Evolutionary conservation across 371 early-diverging fungal genomes (phyloP), one percentile per base, ranked within the genome.

Genomic region (Mortierella sp.): DNA sequence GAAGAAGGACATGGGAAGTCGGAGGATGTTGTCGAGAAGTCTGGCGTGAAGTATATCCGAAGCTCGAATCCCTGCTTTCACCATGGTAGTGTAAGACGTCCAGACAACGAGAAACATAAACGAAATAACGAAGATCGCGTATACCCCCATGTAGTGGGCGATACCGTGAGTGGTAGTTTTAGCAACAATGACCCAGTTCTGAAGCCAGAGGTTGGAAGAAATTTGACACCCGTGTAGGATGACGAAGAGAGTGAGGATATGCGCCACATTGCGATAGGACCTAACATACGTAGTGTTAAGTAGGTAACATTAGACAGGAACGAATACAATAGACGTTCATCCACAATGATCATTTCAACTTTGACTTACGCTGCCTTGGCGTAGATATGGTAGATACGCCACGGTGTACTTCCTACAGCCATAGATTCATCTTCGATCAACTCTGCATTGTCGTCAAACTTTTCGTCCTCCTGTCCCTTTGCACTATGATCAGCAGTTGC

Each of bases 1-100:
- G 63, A 91, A 93, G 66, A 88, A 92, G 3, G 81, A 68, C 87
- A 90, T 90, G 10, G 92, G 92, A 5, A 90, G 76, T 14, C 83
- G 83, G 51, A 87, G 54, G 1, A 81, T 55, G 17, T 64, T 79
- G 49, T 49, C 49, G 28, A 74, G 39, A 3, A 74, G 61, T 5
- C 47, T 49, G 34, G 31, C 24, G 40, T 68, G 68, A 21, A 74
- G 46, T 10, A 27, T 19, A 9, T 50, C 39, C 1, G 68, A 48
- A 1, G 68, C 67, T 0, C 49, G 50, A 8, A 74, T 57, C 31
- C 68, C 60, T 0, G 64, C 64, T 4, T 41, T 47, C 24, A 74
- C 68, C 49, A 74, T 47, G 31, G 55, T 64, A 0, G 56, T 63
- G 25, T 59, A 74, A 0, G 57, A 58, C 13, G 63, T 55, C 48